Conservation (phyloP, 441 rosid species). For the Jatropha multifida region DNA sequence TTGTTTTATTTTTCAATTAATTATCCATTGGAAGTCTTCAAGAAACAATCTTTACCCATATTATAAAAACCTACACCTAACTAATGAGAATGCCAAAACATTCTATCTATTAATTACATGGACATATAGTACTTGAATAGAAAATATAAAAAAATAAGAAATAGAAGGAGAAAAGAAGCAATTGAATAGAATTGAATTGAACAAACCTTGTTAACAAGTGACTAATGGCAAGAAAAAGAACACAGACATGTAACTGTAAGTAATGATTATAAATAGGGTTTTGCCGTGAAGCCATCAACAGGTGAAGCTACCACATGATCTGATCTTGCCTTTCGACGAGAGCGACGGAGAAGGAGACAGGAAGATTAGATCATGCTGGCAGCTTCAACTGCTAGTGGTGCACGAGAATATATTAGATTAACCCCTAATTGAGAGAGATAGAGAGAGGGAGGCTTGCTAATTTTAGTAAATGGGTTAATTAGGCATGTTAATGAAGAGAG, state of each 20-base stretch:
- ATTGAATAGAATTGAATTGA: background rate
- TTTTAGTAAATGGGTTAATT: too few relatives aligned
- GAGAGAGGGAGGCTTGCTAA: background rate
- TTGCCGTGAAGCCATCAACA: constrained; percentile 38
- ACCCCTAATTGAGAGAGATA: background rate
- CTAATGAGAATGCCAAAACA: too few relatives aligned
- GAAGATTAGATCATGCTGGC: constrained; percentile 96
- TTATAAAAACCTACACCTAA: too few relatives aligned
- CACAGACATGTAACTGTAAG: too few relatives aligned
- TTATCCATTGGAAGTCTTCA: too few relatives aligned
- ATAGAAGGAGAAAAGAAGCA: background rate
- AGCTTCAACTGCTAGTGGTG: constrained; percentile 90
- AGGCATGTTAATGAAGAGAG: too few relatives aligned
- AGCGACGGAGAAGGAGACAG: constrained; percentile 1
- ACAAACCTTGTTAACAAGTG: background rate
- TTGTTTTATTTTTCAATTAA: too few relatives aligned
- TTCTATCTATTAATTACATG: too few relatives aligned
- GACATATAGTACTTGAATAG: too few relatives aligned
- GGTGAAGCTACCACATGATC: constrained; percentile 61
- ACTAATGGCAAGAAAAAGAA: too few relatives aligned
- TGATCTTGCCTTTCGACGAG: constrained; percentile 20
- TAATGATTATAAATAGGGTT: too few relatives aligned
- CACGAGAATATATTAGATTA: constrained; percentile 36
- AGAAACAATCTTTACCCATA: too few relatives aligned
- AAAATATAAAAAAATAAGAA: background rate